phyloP scores from a whole-genome alignment of 179 eudicot genomes.

The Kewa caespitosa region DNA sequence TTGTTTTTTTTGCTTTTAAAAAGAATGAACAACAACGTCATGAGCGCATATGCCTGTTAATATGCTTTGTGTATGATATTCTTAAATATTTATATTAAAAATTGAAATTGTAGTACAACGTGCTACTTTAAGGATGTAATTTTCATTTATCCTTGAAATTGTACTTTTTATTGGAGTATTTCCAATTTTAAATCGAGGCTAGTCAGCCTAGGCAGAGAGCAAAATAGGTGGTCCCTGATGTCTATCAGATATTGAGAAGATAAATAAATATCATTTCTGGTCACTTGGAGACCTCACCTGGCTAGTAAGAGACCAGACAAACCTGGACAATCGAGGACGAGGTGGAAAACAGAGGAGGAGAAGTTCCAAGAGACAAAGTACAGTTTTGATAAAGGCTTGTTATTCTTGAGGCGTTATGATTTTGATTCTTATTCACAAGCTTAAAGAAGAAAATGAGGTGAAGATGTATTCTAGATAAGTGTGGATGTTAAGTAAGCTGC shows the following conservation, averaged over 20 bases:
- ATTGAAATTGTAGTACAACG: neutral
- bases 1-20: neutral
- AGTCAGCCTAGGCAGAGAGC: neutral
- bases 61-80: neutral
- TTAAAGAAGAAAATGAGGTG: neutral
- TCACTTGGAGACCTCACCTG: neutral
- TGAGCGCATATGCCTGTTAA: neutral
- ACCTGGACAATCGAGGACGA: neutral
- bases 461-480: neutral
- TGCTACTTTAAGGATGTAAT: neutral
- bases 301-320: neutral
- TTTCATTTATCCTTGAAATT: neutral
- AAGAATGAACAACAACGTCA: neutral
- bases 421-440: neutral
- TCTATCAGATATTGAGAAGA: neutral
- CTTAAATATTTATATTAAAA: neutral
- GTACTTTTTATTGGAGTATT: slow-evolving; percentile 5
- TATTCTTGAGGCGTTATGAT: neutral
- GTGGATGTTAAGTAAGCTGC: neutral
- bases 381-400: neutral
- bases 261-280: neutral
- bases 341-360: neutral
- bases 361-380: neutral
- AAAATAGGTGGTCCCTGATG: neutral
- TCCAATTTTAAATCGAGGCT: neutral